A percentile compares a stretch with the other conserved stretches of the same genome.
phyloP scores from a whole-genome alignment of 164 flowering plant genomes.

The Annona cherimola region DNA sequence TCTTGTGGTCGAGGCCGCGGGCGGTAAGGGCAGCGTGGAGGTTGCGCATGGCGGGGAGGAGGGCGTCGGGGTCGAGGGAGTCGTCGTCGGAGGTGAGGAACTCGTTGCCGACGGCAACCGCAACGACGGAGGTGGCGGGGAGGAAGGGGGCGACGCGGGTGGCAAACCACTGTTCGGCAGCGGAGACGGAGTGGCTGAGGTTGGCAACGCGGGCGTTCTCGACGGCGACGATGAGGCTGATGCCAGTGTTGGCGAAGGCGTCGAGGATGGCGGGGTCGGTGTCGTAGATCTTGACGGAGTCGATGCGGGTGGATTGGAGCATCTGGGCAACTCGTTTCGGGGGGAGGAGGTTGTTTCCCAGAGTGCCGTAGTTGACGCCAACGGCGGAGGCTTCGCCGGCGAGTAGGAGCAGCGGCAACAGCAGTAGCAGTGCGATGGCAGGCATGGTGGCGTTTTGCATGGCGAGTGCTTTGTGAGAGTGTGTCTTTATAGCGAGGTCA shows the following conservation, averaged over 20 bases:
- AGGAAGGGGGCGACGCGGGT: conserved; percentile 45
- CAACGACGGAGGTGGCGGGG: conserved; percentile 53
- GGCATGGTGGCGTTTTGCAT: neutral
- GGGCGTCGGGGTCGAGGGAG: conserved; percentile 15
- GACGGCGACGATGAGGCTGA: conserved; percentile 55
- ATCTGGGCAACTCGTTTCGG: conserved; percentile 56
- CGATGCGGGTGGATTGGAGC: conserved; percentile 53
- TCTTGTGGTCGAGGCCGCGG: conserved; percentile 45
- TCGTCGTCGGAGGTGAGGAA: conserved; percentile 25
- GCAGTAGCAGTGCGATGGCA: neutral
- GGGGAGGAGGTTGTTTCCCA: conserved; percentile 64
- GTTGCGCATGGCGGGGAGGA: conserved; percentile 60
- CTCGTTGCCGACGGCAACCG: conserved; percentile 64
- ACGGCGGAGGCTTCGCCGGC: conserved; percentile 22
- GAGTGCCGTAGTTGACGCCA: conserved; percentile 71
- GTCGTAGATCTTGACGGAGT: conserved; percentile 69
- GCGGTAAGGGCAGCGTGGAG: conserved; percentile 30
- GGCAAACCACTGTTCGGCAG: conserved; percentile 52
- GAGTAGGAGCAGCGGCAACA: conserved; percentile 1
- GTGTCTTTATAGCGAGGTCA: no score
- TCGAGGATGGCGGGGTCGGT: conserved; percentile 57
- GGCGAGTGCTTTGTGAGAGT: no score
- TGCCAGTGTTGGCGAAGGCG: conserved; percentile 68
- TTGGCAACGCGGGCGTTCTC: conserved; percentile 41
- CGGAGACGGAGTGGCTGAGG: conserved; percentile 26